phyloP scores from a whole-genome alignment of 140 eudicot species.

The Bidens hawaiensis region DNA sequence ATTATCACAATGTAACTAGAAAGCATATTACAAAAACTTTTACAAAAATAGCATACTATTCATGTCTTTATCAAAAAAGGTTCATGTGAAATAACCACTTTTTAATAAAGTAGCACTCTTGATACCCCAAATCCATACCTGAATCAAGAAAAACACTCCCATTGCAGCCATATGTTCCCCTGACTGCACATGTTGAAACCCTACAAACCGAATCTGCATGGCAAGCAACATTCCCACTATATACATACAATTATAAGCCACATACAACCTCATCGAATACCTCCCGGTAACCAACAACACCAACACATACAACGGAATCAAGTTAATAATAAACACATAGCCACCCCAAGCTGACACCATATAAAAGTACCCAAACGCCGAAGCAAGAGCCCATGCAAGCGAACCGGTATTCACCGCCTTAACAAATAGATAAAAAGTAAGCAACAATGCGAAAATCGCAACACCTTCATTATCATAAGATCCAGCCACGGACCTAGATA shows the following conservation, averaged over 20 bases:
- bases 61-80: background rate
- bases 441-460: slow-evolving; percentile 86
- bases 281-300: slow-evolving; percentile 82
- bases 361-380: slow-evolving; percentile 92
- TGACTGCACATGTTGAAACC: slow-evolving; percentile 96
- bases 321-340: slow-evolving; percentile 88
- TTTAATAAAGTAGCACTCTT: background rate
- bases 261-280: slow-evolving; percentile 89
- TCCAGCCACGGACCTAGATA: slow-evolving; percentile 95
- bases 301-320: slow-evolving; percentile 80
- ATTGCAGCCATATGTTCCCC: slow-evolving; percentile 99
- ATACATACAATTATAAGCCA: slow-evolving; percentile 92
- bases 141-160: slow-evolving; percentile 98
- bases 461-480: slow-evolving; percentile 94
- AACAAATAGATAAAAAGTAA: slow-evolving; percentile 82
- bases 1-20: too few relatives aligned
- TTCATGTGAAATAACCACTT: background rate
- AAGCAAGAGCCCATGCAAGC: slow-evolving; percentile 75
- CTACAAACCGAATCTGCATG: slow-evolving; percentile 97
- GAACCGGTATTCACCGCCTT: slow-evolving; percentile 94
- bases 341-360: slow-evolving; percentile 99
- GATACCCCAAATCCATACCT: slow-evolving; percentile 36
- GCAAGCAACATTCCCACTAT: slow-evolving; percentile 92
- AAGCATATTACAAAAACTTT: background rate
- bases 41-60: background rate